Conservation (phyloP, 179 eudicot species). For the Vitellaria paradoxa region DNA sequence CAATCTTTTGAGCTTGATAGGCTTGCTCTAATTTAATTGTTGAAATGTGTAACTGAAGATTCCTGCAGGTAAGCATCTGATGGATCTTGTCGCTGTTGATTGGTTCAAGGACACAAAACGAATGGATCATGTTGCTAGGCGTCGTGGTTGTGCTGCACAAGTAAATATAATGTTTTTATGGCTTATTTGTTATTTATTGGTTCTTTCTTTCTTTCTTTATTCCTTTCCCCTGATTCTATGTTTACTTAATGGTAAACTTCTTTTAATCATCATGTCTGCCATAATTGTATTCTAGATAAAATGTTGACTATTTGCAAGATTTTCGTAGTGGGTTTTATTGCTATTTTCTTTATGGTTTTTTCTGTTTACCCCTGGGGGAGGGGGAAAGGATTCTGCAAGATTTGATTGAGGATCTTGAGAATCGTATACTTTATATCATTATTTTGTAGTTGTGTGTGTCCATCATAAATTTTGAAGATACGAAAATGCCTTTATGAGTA, state of each 20-base stretch:
- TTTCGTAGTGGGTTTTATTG: background rate
- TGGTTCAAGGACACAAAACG: constrained; percentile 93
- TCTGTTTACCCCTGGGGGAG: too few relatives aligned
- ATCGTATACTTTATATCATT: too few relatives aligned
- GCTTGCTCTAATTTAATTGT: constrained; percentile 18
- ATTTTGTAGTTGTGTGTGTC: too few relatives aligned
- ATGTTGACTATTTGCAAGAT: background rate
- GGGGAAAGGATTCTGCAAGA: too few relatives aligned
- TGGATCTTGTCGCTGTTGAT: constrained; percentile 99
- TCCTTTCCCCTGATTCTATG: background rate
- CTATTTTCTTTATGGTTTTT: too few relatives aligned
- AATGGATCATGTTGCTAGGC: constrained; percentile 98
- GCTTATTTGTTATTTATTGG: background rate
- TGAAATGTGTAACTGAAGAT: constrained; percentile 32
- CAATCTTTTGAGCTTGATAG: constrained; percentile 3
- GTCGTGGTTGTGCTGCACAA: constrained; percentile 96
- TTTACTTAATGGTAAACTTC: background rate
- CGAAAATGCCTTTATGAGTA: too few relatives aligned
- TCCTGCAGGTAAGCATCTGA: constrained; percentile 83
- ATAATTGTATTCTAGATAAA: background rate
- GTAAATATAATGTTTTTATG: constrained; percentile 38
- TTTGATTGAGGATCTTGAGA: too few relatives aligned
- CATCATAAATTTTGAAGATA: too few relatives aligned
- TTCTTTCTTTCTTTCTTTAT: background rate
- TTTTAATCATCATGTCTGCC: background rate